Conservation (phyloP, 2,329 filamentous ascomycete species). For the Sphaerostilbella broomeana region DNA sequence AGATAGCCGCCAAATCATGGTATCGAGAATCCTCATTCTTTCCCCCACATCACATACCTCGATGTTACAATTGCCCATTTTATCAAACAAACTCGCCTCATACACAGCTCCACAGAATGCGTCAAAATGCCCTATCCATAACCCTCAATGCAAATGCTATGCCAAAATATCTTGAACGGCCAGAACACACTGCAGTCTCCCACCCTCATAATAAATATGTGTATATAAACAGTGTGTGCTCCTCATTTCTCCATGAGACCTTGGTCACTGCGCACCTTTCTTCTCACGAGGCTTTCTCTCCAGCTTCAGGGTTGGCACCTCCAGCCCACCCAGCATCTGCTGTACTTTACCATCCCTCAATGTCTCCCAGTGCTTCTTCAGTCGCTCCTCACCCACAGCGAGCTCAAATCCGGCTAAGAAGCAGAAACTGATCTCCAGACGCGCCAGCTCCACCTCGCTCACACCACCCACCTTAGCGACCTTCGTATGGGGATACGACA, state of each 20-base stretch:
- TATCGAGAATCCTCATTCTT: no score
- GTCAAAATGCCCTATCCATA: no score
- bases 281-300: conserved; percentile 2
- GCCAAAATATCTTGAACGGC: background rate
- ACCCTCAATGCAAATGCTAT: conserved; percentile 2
- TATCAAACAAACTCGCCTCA: no score
- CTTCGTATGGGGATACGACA: conserved; percentile 76
- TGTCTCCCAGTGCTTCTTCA: conserved; percentile 29
- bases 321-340: conserved; percentile 19
- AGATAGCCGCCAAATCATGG: no score
- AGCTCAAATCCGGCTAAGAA: conserved; percentile 82
- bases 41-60: no score
- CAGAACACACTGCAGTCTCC: no score
- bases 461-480: conserved; percentile 87
- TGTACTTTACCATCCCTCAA: conserved; percentile 25
- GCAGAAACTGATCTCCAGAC: conserved; percentile 84
- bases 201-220: no score
- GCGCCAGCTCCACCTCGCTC: conserved; percentile 69
- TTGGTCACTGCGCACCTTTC: background rate
- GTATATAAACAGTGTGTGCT: background rate
- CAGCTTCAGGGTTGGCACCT: conserved; percentile 24
- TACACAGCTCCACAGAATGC: no score
- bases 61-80: no score
- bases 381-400: conserved; percentile 39
- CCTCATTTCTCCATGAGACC: background rate